Evolutionary conservation across 2,329 filamentous ascomycete genomes (phyloP), one percentile per base, ranked within the genome.

Genomic region (Cercospora beticola): DNA sequence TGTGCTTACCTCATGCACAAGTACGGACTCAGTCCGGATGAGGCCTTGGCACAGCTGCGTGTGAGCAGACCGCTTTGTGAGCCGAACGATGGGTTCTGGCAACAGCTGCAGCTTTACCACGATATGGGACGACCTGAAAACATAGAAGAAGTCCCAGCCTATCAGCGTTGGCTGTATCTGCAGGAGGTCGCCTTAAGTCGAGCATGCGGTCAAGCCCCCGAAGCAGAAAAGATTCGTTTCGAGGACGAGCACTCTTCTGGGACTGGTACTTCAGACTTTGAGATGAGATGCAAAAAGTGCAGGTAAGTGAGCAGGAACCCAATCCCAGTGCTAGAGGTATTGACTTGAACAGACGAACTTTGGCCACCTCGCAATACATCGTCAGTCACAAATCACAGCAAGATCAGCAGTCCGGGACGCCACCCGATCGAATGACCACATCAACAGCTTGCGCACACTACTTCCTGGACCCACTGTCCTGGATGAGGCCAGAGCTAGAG

Each of bases 251-350:
- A 86, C 74, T 79, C 78, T 33, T 66, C 72, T 21, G 77, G 65
- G 6, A 64, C 76, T 49, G 81, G 81, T 28, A 73, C 77, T 40
- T 71, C 76, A 57, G 80, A 80, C n/a, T 82, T 85, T 70, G 90
- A 94, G 77, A 84, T 97, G 68, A 88, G 92, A 74, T 98, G 95
- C 82, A 93, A 94, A 78, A 97, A 94, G 82, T 99, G 95, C 85
- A 89, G 95, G 79, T 88, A 86, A 77, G 85, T 64, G 43, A 54
- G 23, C 31, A n/a, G 31, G 16, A 30, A 26, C 3, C 8, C 43
- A 28, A 40, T 43, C 52, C 3, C 23, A 6, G 16, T 36, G 36
- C 12, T 31, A 46, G 10, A 33, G n/a, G 30, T 28, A 18, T 65
- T 71, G 36, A 70, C 58, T n/a, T 30, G 56, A 36, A 59, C 74